phyloP scores from a whole-genome alignment of 768 basidiomycete species.

The Lyophyllum decastes region DNA sequence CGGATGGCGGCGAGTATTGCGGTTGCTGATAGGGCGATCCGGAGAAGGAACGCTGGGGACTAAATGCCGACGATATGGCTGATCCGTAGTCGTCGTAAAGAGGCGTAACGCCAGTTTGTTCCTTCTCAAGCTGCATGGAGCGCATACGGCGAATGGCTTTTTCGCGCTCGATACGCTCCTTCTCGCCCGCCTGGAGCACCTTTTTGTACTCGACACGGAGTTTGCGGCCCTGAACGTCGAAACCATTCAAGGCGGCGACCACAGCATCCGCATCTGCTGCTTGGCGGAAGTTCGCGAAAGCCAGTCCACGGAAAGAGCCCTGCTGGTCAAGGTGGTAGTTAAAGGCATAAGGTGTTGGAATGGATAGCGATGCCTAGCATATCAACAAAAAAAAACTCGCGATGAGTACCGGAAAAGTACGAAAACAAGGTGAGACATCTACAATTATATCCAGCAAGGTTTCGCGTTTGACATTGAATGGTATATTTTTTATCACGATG shows the following conservation, averaged over 20 bases:
- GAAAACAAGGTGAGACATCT: conserved; percentile 32
- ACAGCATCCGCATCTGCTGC: conserved; percentile 91
- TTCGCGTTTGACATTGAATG: conserved; percentile 97
- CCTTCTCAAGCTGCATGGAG: conserved; percentile 93
- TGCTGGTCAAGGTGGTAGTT: conserved; percentile 98
- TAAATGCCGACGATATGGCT: conserved; percentile 58
- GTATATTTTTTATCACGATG: conserved; percentile 99
- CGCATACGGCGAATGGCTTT: conserved; percentile 98
- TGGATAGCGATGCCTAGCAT: conserved; percentile 79
- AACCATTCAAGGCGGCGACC: conserved; percentile 94
- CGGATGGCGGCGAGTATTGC: conserved; percentile 69
- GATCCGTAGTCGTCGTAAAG: conserved; percentile 78
- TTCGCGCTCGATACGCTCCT: conserved; percentile 97
- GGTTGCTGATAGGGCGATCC: conserved; percentile 59
- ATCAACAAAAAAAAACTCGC: conserved; percentile 14
- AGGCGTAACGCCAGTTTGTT: conserved; percentile 53
- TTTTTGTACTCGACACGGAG: conserved; percentile 99
- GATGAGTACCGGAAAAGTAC: not conserved
- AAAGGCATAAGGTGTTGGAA: conserved; percentile 98
- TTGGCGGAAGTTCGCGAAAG: conserved; percentile 97
- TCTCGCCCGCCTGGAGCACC: conserved; percentile 98
- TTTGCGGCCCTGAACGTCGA: conserved; percentile 95
- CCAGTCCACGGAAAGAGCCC: conserved; percentile 94
- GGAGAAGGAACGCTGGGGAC: conserved; percentile 75
- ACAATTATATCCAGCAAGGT: conserved; percentile 96